Evolutionary conservation across 768 basidiomycete species (phyloP).

Genomic region (Coprinopsis cinerea): DNA sequence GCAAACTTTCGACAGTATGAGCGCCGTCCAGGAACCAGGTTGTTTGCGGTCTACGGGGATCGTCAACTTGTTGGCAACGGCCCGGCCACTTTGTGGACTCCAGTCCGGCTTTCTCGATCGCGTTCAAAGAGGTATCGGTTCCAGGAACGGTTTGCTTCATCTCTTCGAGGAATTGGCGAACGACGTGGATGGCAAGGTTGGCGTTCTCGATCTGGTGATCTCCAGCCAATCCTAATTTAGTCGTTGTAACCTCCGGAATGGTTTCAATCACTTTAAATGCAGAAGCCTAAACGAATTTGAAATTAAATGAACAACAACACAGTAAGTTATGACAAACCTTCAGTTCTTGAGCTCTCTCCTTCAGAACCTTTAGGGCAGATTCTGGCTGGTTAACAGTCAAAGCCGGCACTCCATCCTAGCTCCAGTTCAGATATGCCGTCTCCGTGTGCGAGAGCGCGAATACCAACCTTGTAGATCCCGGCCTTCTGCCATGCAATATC

Average conservation of each 20-base stretch:
- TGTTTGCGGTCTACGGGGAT: slow-evolving; percentile 43
- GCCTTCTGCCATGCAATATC: slow-evolving; percentile 96
- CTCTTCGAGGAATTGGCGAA: slow-evolving; percentile 52
- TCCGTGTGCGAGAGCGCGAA: background rate
- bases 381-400: slow-evolving; percentile 73
- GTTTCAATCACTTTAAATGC: slow-evolving; percentile 59
- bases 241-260: slow-evolving; percentile 43
- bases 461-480: slow-evolving; percentile 85
- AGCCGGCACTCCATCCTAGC: slow-evolving; percentile 75
- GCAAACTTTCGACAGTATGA: slow-evolving; percentile 87
- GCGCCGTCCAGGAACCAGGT: slow-evolving; percentile 96
- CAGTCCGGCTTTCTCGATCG: slow-evolving; percentile 46
- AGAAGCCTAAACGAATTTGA: slow-evolving; percentile 43
- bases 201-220: slow-evolving; percentile 87
- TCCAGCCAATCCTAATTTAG: slow-evolving; percentile 74
- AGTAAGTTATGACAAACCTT: slow-evolving; percentile 36
- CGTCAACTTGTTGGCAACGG: slow-evolving; percentile 79
- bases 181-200: slow-evolving; percentile 71
- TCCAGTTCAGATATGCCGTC: slow-evolving; percentile 3
- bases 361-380: slow-evolving; percentile 65
- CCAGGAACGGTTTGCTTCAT: background rate
- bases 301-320: background rate
- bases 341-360: slow-evolving; percentile 56
- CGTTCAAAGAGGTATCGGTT: slow-evolving; percentile 17
- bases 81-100: slow-evolving; percentile 84